A percentile compares a stretch with the other conserved stretches of the same genome.
Evolutionary conservation across 768 basidiomycete genomes (phyloP).

Genomic region (Chlorophyllum brunneum): DNA sequence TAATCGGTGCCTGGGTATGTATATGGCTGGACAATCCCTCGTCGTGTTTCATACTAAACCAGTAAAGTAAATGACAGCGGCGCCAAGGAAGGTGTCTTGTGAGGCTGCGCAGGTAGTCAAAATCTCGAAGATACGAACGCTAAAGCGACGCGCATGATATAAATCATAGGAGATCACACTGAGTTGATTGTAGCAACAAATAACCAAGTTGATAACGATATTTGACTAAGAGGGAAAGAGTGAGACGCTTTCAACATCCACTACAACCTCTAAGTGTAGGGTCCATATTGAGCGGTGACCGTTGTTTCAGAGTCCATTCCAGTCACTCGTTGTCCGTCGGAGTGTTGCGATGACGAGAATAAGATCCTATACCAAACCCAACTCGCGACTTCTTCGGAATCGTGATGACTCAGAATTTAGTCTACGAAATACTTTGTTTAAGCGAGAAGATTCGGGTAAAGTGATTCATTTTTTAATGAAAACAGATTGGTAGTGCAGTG

Average conservation of each 20-base stretch:
- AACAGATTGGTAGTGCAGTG: no score
- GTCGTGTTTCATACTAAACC: conserved; percentile 4
- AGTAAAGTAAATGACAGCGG: background rate
- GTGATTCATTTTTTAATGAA: no score
- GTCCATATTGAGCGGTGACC: background rate
- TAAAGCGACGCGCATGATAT: background rate
- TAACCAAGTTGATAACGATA: conserved; percentile 6
- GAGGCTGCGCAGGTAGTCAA: conserved; percentile 6
- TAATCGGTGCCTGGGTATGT: no score
- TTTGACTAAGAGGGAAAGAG: background rate
- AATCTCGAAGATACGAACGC: background rate
- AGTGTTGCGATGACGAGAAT: background rate
- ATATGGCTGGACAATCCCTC: no score
- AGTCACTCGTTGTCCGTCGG: background rate
- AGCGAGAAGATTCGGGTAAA: no score
- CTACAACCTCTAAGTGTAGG: background rate
- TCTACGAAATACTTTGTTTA: background rate
- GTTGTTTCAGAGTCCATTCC: conserved; percentile 6
- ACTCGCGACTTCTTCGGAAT: background rate
- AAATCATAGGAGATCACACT: background rate
- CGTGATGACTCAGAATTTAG: background rate
- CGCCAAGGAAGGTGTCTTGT: conserved; percentile 2
- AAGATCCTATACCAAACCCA: background rate
- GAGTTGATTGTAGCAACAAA: background rate
- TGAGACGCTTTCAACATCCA: background rate